phyloP scores from a whole-genome alignment of 805 yeast species.

The Lachancea waltii region DNA sequence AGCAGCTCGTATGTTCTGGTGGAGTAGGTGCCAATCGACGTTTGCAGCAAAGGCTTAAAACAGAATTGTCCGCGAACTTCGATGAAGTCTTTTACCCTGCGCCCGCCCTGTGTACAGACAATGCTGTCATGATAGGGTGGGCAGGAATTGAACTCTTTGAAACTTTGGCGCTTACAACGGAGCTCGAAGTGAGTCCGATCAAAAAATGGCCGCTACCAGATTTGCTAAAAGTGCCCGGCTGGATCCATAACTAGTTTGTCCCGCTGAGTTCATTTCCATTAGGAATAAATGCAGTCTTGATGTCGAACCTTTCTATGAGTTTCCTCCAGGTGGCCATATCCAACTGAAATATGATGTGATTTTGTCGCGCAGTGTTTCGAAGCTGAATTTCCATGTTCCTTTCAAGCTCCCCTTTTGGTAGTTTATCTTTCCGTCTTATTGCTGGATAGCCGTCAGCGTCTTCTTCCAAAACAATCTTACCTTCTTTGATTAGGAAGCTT shows the following conservation, averaged over 20 bases:
- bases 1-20: constrained; percentile 76
- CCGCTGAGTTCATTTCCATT: background rate
- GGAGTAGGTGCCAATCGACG: constrained; percentile 81
- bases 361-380: constrained; percentile 29
- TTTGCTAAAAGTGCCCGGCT: constrained; percentile 43
- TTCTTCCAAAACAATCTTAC: constrained; percentile 48
- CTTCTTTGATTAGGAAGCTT: constrained; percentile 74
- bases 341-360: constrained; percentile 68
- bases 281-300: constrained; percentile 46
- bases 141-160: constrained; percentile 90
- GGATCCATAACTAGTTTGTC: constrained; percentile 31
- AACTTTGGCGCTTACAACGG: constrained; percentile 35
- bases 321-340: constrained; percentile 61
- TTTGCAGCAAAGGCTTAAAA: constrained; percentile 44
- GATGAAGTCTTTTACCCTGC: constrained; percentile 60
- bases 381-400: constrained; percentile 22
- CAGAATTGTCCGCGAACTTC: constrained; percentile 33
- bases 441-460: constrained; percentile 44
- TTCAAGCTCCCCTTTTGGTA: constrained; percentile 23
- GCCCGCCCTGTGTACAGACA: constrained; percentile 76
- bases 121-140: constrained; percentile 96
- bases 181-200: constrained; percentile 52
- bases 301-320: constrained; percentile 47
- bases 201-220: constrained; percentile 78
- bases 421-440: constrained; percentile 30